Evolutionary conservation across 2,329 filamentous ascomycete genomes (phyloP).

Genomic region (Phaeosphaeriaceae sp.): DNA sequence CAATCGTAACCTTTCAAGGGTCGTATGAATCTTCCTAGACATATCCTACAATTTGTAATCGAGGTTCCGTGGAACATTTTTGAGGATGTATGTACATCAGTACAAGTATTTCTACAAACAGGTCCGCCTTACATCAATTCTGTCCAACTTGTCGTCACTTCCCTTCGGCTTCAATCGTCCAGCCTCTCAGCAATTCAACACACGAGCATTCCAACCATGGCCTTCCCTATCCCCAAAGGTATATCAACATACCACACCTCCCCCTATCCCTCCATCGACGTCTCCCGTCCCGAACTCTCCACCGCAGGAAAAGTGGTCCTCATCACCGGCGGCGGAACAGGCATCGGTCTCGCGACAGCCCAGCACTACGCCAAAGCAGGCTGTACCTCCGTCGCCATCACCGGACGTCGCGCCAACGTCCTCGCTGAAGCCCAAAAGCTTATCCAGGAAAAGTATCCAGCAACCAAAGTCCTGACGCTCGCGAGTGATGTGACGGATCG

Average conservation of each 20-base stretch:
- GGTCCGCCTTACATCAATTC: neutral
- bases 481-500: conserved; percentile 14
- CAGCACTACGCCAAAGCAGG: conserved; percentile 54
- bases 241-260: conserved; percentile 6
- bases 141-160: no score
- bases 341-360: conserved; percentile 55
- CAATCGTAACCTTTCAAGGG: neutral
- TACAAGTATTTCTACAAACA: neutral
- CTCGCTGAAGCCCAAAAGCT: conserved; percentile 1
- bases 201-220: neutral
- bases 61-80: neutral
- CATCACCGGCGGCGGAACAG: conserved; percentile 53
- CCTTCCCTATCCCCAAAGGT: neutral
- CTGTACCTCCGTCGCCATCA: conserved; percentile 51
- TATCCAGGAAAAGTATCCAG: neutral
- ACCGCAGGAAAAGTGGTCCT: conserved; percentile 27
- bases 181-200: neutral
- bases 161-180: no score
- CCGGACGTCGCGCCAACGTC: conserved; percentile 45
- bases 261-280: conserved; percentile 34
- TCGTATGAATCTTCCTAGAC: neutral
- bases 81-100: neutral
- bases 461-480: conserved; percentile 7
- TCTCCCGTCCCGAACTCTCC: conserved; percentile 33
- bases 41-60: neutral